These are phyloP conservation scores for Aquilaria yunnanensis DNA, from an alignment of 345 rosid species.

Conservation along the genomic window DNA sequence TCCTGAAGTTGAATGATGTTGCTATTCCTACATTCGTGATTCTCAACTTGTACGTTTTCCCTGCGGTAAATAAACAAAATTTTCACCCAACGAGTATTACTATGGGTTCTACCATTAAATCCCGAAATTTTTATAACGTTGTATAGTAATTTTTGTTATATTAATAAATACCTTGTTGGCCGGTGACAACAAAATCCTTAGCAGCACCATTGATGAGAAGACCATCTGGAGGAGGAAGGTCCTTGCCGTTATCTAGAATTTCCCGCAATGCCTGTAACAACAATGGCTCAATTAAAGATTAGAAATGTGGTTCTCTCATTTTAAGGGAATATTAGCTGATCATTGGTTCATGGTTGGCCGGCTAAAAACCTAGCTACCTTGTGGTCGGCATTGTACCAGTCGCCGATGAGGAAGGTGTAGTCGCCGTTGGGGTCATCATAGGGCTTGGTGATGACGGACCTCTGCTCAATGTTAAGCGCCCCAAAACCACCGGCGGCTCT, in stretches of 20 bases:
- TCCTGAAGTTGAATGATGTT: slow-evolving; percentile 71
- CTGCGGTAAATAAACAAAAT: slow-evolving; percentile 22
- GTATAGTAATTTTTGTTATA: neutral
- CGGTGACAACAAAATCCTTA: slow-evolving; percentile 31
- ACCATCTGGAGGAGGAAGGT: slow-evolving; percentile 49
- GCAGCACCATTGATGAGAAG: slow-evolving; percentile 68
- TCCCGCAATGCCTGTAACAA: slow-evolving; percentile 39
- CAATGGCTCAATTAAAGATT: neutral
- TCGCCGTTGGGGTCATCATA: slow-evolving; percentile 47
- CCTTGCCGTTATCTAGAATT: slow-evolving; percentile 40
- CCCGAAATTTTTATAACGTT: neutral
- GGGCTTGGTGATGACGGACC: slow-evolving; percentile 57
- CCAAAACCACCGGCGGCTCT: slow-evolving; percentile 75
- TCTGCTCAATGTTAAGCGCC: slow-evolving; percentile 40
- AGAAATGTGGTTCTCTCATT: too few relatives aligned
- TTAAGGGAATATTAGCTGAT: too few relatives aligned
- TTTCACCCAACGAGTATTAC: neutral
- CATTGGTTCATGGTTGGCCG: too few relatives aligned
- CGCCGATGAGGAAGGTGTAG: slow-evolving; percentile 53
- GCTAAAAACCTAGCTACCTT: slow-evolving; percentile 30
- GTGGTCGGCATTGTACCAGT: slow-evolving; percentile 55
- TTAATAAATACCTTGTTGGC: slow-evolving; percentile 42
- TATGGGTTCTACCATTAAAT: neutral
- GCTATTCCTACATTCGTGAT: slow-evolving; percentile 70
- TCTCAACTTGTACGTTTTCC: slow-evolving; percentile 65